A percentile compares a stretch with the other conserved stretches of the same genome.
These are phyloP conservation scores for Yamadazyma insecticola DNA, from an alignment of 805 yeast species.

Conservation along the genomic window DNA sequence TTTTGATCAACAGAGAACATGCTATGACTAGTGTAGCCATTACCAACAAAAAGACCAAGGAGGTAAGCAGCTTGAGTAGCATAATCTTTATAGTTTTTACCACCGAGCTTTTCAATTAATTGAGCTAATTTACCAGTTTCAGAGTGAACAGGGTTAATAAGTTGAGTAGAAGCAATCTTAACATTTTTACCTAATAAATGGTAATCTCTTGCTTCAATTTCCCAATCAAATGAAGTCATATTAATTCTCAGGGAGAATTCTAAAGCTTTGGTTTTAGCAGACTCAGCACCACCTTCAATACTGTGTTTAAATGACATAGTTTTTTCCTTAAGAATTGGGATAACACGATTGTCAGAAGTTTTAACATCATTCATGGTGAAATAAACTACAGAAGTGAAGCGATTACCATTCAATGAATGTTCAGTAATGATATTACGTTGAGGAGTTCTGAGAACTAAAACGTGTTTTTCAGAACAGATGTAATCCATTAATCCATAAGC, in stretches of 20 bases:
- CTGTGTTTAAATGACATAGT: constrained; percentile 16
- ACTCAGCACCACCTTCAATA: constrained; percentile 16
- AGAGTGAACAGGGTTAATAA: constrained; percentile 28
- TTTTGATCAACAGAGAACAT: constrained; percentile 24
- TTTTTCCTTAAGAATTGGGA: constrained; percentile 16
- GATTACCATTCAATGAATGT: constrained; percentile 10
- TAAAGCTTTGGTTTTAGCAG: constrained; percentile 15
- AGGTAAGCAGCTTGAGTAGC: constrained; percentile 32
- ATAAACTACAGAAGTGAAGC: constrained; percentile 17
- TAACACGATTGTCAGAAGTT: constrained; percentile 9
- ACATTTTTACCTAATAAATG: constrained; percentile 20
- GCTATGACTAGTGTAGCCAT: constrained; percentile 22
- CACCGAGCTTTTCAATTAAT: constrained; percentile 16
- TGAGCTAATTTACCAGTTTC: constrained; percentile 29
- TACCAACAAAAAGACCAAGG: constrained; percentile 39
- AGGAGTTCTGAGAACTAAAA: constrained; percentile 33
- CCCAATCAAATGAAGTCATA: constrained; percentile 26
- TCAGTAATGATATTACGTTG: constrained; percentile 14
- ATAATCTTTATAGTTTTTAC: constrained; percentile 12
- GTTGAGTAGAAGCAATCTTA: constrained; percentile 25
- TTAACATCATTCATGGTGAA: constrained; percentile 12
- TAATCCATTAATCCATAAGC: constrained; percentile 14
- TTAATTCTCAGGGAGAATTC: constrained; percentile 15
- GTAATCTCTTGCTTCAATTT: constrained; percentile 35
- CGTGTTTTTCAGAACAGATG: constrained; percentile 36